These are phyloP conservation scores for Vitis amurensis DNA, from an alignment of 164 flowering plant genomes.

Conservation along the genomic window DNA sequence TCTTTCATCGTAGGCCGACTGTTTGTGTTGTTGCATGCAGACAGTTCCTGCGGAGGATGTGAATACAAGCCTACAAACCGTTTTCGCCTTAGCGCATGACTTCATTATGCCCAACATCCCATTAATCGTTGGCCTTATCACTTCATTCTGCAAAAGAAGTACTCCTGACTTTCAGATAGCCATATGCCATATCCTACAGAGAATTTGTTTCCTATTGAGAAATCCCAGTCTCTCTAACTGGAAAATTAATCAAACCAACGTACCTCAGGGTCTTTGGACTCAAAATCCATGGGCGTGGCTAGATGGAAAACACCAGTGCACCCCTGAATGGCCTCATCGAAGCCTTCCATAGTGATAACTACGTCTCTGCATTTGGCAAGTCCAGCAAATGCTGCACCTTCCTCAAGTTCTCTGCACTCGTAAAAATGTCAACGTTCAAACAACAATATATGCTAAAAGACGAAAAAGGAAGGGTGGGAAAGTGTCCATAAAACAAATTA, in stretches of 20 bases:
- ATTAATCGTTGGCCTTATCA: slow-evolving; percentile 57
- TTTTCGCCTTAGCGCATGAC: slow-evolving; percentile 47
- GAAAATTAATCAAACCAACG: no score
- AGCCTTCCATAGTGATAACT: slow-evolving; percentile 71
- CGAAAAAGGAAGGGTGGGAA: no score
- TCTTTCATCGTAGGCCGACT: slow-evolving; percentile 44
- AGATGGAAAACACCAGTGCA: slow-evolving; percentile 68
- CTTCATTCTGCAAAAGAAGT: slow-evolving; percentile 47
- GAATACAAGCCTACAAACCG: slow-evolving; percentile 50
- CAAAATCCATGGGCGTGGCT: slow-evolving; percentile 84
- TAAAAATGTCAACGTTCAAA: background rate
- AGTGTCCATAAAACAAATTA: background rate
- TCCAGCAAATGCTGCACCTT: slow-evolving; percentile 67
- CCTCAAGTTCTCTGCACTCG: slow-evolving; percentile 44
- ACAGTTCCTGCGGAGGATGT: slow-evolving; percentile 68
- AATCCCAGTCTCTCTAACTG: background rate
- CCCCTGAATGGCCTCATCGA: slow-evolving; percentile 60
- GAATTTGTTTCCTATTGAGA: background rate
- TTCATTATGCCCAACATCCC: slow-evolving; percentile 52
- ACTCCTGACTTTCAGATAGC: no score
- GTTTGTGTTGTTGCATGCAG: slow-evolving; percentile 33
- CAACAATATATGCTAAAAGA: background rate
- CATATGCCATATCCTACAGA: background rate
- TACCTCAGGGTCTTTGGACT: slow-evolving; percentile 72
- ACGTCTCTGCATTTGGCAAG: slow-evolving; percentile 49